Conservation (phyloP, 2,329 filamentous ascomycete genomes). For the Colletotrichum trifolii region DNA sequence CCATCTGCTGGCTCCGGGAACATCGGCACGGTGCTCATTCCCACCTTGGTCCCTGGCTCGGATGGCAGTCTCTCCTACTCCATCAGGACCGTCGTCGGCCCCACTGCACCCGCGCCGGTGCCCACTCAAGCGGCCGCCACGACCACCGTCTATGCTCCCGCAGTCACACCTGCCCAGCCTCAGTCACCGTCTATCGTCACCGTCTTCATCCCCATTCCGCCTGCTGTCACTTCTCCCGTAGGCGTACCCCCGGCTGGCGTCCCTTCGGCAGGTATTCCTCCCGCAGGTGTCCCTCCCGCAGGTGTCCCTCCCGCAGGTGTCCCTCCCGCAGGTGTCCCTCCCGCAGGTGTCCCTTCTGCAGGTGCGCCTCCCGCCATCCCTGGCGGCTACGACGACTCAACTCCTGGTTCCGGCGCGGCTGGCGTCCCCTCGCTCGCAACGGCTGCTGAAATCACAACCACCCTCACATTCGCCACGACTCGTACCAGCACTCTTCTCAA, state of each 20-base stretch:
- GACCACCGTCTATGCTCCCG: conserved; percentile 36
- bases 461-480: conserved; percentile 36
- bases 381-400: conserved; percentile 21
- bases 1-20: conserved; percentile 1
- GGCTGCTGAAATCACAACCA: conserved; percentile 12
- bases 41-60: conserved; percentile 40
- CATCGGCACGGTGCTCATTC: conserved; percentile 21
- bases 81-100: conserved; percentile 40
- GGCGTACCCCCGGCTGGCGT: neutral
- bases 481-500: conserved; percentile 54
- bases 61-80: conserved; percentile 46
- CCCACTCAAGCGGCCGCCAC: conserved; percentile 17
- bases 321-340: conserved; percentile 21
- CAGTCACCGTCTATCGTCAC: neutral
- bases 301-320: conserved; percentile 17
- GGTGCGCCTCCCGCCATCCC: neutral
- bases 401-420: neutral
- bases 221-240: neutral
- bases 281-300: conserved; percentile 17
- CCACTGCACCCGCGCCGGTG: conserved; percentile 14
- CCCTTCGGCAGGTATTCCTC: conserved; percentile 9
- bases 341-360: conserved; percentile 10
- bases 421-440: neutral
- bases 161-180: too few species aligned
- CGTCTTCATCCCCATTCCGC: neutral